Evolutionary conservation across 2,329 filamentous ascomycete species (phyloP), one percentile per base, ranked within the genome.

Genomic region (Neofusicoccum sp.): DNA sequence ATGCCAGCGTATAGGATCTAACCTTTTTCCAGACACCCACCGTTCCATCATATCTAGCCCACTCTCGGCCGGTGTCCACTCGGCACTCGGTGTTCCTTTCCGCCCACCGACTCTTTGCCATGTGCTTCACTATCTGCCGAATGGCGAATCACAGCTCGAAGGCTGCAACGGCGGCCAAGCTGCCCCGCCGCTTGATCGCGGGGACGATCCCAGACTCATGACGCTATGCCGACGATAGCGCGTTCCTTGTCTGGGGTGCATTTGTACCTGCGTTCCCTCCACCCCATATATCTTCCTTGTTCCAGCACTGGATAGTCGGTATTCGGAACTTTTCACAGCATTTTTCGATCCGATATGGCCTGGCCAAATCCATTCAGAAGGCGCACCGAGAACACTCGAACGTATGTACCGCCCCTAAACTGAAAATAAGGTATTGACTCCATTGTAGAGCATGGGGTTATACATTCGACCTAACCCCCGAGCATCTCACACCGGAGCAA

Each of bases 381-480:
- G 45, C 69, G 68, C 26, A 80, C 77, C 12, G 68, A 74, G 45
- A 78, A 80, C 53, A 80, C 78, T 3, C 70, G 69, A 62, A 67
- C 68, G 78, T 79, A 71, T 41, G 75, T 69, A 9, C 30, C 38
- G 14, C 7, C 5, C 30, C 31, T 12, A 40, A 41, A 14, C 31
- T 34, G 20, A n/a, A 41, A 24, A 12, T 8, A 12, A 28, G 28
- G 34, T n/a, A 5, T 12, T 56, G 11, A 54, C n/a, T 6, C 33
- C 6, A 9, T 7, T 30, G 45, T 40, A 81, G 79, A 28, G 74
- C 72, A 64, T 91, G 87, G 85, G 87, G 84, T 20, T 84, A 90
- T 68, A 82, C 80, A 6, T 92, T 93, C 70, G 82, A 86, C 66
- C 87, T 88, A 80, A 89, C 88, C 1, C 71, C 81, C 5, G 73